Evolutionary conservation across 345 rosid species (phyloP), one percentile per base, ranked within the genome.

Genomic region (Sisymbrium altissimum): DNA sequence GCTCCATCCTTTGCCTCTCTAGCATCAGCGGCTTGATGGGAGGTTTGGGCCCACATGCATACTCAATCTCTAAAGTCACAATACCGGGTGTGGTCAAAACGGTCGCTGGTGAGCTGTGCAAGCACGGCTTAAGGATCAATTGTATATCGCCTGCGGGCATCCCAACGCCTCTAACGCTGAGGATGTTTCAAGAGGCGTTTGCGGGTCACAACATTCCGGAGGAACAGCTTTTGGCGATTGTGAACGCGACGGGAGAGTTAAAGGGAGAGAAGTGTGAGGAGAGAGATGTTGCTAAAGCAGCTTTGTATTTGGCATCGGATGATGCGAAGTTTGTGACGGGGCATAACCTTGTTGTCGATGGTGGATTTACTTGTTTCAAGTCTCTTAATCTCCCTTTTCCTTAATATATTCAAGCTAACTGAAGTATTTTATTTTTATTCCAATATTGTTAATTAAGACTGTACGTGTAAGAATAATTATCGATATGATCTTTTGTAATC

Each of bases 1-100:
- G 97, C 11, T 85, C 88, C 25, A 88, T 93, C 30, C 84, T 90
- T 6, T 88, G 93, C 45, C 87, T 89, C 2, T 87, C 95, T 0
- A 90, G 98, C 76, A 83, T 88, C n/a, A 93, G 93, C 2, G 93
- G 91, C 11, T 68, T 88, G 2, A 40, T 93, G 84, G 96, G 91
- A 0, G 98, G 98, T 39, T 81, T 86, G 0, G 93, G 93, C 10
- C 86, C 97, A 14, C 88, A 88, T 72, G 75, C 95, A 6, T 93
- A 93, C 77, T 45, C 95, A 1, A 70, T 84, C 38, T 83, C 98
- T 7, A 93, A 90, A 65, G 84, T 57, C 35, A 63, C 93, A 0
- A 83, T 90, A 41, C 89, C 87, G 0, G 90, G 93, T 15, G 75
- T 90, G 3, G 96, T 90, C 11, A 90, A 79, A 83, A 81, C 93